Percentiles rank a stretch among this genome's conserved stretches.
These are phyloP conservation scores for Chalciporus pseudorubinellus DNA, from an alignment of 768 basidiomycete species.

Conservation along the genomic window DNA sequence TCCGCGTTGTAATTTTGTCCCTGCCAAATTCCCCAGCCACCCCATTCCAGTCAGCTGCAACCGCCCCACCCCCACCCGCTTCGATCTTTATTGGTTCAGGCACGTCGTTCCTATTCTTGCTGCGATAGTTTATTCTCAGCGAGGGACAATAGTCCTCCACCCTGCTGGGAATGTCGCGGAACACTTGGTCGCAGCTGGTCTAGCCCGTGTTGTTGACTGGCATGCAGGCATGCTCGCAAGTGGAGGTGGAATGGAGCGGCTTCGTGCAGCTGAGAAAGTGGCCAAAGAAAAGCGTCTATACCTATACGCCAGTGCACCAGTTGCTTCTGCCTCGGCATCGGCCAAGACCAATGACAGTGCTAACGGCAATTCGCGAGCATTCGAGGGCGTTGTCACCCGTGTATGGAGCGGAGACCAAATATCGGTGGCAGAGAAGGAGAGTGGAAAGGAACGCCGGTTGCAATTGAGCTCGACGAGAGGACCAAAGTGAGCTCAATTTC, in stretches of 20 bases:
- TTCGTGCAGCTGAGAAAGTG: conserved; percentile 77
- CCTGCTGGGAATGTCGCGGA: conserved; percentile 95
- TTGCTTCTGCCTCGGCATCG: conserved; percentile 31
- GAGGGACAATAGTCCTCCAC: conserved; percentile 59
- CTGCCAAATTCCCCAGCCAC: conserved; percentile 75
- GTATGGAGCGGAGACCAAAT: conserved; percentile 94
- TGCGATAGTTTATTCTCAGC: not conserved
- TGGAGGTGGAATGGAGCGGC: conserved; percentile 81
- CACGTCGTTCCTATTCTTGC: conserved; percentile 28
- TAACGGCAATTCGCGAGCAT: conserved; percentile 49
- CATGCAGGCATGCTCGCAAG: conserved; percentile 92
- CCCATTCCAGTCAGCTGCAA: conserved; percentile 68
- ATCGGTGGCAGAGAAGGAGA: conserved; percentile 72
- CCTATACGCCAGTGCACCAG: conserved; percentile 61
- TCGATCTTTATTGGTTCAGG: conserved; percentile 89
- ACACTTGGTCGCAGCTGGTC: conserved; percentile 75
- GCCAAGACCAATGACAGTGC: conserved; percentile 47
- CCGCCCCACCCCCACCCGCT: conserved; percentile 58
- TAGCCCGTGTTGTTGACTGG: conserved; percentile 95
- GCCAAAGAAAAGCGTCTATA: conserved; percentile 74
- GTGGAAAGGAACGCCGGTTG: conserved; percentile 72
- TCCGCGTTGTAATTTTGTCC: conserved; percentile 76
- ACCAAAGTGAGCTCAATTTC: conserved; percentile 56
- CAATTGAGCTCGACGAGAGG: conserved; percentile 88
- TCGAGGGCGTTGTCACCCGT: conserved; percentile 81